Evolutionary conservation across 2,329 filamentous ascomycete genomes (phyloP).

Genomic region (Fusarium napiforme): DNA sequence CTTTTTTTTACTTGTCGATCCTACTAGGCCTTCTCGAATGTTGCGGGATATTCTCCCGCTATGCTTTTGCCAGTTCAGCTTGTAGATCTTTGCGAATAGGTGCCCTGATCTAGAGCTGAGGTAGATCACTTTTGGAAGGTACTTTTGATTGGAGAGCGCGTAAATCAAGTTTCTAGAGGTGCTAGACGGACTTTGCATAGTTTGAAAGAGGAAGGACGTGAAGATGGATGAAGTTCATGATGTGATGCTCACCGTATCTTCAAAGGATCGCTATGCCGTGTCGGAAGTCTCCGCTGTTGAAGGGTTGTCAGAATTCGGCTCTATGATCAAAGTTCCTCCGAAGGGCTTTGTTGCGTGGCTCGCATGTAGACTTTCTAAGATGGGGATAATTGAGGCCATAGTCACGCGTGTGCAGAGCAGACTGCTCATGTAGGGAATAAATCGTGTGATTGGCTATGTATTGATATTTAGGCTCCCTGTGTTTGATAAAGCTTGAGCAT

Average conservation of each 20-base stretch:
- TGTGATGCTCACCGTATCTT: slow-evolving; percentile 3
- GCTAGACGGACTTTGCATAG: background rate
- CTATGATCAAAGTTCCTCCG: background rate
- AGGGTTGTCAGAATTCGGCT: background rate
- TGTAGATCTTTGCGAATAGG: background rate
- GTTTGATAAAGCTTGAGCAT: background rate
- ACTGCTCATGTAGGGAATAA: accelerated
- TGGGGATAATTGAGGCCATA: too few species aligned
- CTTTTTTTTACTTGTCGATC: background rate
- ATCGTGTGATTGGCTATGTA: background rate
- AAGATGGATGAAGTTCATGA: background rate
- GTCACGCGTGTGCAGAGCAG: accelerated
- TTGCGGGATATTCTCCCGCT: background rate
- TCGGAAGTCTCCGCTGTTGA: background rate
- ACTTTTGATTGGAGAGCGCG: background rate
- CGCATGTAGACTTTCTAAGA: too few species aligned
- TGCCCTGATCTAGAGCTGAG: background rate
- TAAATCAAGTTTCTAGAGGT: background rate
- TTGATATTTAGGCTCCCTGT: background rate
- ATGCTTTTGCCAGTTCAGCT: background rate
- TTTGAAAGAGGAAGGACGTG: slow-evolving; percentile 5
- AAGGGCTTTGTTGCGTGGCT: accelerated
- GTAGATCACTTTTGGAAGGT: slow-evolving; percentile 1
- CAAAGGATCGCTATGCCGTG: background rate
- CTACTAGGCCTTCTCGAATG: background rate